Conservation (phyloP, 176 grass and related monocot genomes). For the Dendrocalamus sinicus region DNA sequence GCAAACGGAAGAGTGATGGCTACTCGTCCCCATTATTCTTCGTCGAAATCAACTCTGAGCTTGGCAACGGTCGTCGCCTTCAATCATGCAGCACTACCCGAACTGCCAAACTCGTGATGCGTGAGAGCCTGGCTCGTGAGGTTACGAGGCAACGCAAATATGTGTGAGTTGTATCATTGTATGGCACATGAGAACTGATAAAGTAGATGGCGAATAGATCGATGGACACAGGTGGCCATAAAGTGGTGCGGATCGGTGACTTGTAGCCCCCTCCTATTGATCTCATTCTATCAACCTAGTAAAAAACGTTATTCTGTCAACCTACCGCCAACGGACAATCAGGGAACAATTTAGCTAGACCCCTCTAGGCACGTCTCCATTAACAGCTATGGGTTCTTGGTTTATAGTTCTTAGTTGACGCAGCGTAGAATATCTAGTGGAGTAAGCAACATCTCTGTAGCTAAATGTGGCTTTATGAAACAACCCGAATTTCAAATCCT, state of each 20-base stretch:
- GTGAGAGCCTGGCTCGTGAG: neutral
- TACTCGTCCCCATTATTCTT: neutral
- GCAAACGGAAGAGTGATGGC: slow-evolving; percentile 3
- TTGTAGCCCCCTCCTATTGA: neutral
- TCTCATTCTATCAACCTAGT: slow-evolving; percentile 13
- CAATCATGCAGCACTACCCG: neutral
- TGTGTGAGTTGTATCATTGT: neutral
- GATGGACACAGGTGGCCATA: slow-evolving; percentile 4
- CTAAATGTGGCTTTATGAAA: no score
- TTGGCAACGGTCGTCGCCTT: neutral
- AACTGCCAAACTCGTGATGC: neutral
- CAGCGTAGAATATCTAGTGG: no score
- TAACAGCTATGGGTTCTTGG: no score
- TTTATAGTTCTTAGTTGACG: no score
- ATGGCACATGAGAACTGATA: neutral
- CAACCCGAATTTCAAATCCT: no score
- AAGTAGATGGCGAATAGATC: neutral
- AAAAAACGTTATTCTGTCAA: neutral
- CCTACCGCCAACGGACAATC: neutral
- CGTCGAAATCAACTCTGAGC: neutral
- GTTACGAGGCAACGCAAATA: neutral
- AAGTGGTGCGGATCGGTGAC: neutral
- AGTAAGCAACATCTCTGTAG: no score
- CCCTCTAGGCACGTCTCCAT: no score
- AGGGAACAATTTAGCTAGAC: neutral